Conservation (phyloP, 805 yeast species). For the Candida qinlingensis region DNA sequence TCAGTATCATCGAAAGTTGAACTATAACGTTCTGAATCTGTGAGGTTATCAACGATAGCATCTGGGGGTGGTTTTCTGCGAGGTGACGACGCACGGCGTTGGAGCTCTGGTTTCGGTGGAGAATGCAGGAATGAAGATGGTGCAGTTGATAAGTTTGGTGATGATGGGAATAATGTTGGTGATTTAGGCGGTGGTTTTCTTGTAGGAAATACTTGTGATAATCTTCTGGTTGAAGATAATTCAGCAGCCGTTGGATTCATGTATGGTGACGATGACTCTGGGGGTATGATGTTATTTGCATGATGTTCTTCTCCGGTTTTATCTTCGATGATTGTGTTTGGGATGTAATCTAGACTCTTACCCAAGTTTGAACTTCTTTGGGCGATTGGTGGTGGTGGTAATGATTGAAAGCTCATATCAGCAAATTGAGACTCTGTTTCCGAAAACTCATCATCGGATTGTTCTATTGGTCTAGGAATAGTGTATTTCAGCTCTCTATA, state of each 20-base stretch:
- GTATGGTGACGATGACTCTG: not conserved
- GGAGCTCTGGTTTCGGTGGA: slow-evolving; percentile 1
- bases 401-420: slow-evolving; percentile 5
- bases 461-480: not conserved
- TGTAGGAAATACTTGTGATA: not conserved
- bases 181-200: slow-evolving; percentile 25
- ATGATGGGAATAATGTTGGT: slow-evolving; percentile 6
- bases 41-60: not conserved
- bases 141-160: not conserved
- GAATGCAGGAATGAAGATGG: not conserved
- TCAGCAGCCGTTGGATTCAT: not conserved
- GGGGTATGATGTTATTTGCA: not conserved
- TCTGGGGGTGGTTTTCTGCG: slow-evolving; percentile 22
- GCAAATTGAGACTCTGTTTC: not conserved
- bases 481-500: not conserved
- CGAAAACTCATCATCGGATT: not conserved
- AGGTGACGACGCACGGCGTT: slow-evolving; percentile 18
- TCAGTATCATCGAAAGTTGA: slow-evolving; percentile 1
- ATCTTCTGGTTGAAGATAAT: not conserved
- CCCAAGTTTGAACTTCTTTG: not conserved
- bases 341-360: slow-evolving; percentile 1
- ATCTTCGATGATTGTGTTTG: slow-evolving; percentile 5
- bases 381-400: not conserved
- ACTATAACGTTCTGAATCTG: slow-evolving; percentile 2
- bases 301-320: not conserved